phyloP scores from a whole-genome alignment of 305 asterid genomes.

The Fraxinus sp. region DNA sequence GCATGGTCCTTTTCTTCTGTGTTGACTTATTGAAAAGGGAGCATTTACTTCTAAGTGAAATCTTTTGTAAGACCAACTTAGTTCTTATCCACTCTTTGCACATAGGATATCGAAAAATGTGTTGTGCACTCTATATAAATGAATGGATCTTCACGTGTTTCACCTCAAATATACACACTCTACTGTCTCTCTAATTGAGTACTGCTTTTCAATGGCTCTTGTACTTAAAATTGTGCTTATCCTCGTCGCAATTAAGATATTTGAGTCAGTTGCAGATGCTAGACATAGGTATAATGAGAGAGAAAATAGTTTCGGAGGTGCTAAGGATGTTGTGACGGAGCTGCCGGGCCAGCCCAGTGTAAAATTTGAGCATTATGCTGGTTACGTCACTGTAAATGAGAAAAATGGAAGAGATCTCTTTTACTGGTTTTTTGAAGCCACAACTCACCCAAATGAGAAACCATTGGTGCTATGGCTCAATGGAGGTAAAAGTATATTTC shows the following conservation, averaged over 20 bases:
- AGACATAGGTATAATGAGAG: constrained; percentile 36
- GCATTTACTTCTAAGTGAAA: no score
- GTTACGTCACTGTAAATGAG: constrained; percentile 67
- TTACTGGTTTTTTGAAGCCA: constrained; percentile 90
- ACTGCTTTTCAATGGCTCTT: no score
- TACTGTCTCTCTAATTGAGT: constrained; percentile 20
- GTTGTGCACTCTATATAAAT: constrained; percentile 41
- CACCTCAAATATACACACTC: constrained; percentile 20
- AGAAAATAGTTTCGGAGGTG: constrained; percentile 24
- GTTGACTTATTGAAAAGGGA: no score
- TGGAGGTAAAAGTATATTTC: constrained; percentile 57
- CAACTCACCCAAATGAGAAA: constrained; percentile 49
- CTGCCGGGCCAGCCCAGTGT: constrained; percentile 85
- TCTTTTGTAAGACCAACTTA: constrained; percentile 10
- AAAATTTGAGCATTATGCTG: constrained; percentile 71
- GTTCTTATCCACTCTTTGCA: no score
- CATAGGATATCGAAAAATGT: no score
- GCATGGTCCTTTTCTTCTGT: no score
- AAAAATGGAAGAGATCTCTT: constrained; percentile 72
- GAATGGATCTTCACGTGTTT: constrained; percentile 28
- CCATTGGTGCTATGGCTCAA: constrained; percentile 93
- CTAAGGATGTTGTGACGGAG: constrained; percentile 53
- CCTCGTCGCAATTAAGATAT: constrained; percentile 29
- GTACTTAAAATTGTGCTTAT: constrained; percentile 13
- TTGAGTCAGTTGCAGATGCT: constrained; percentile 42